phyloP scores from a whole-genome alignment of 1,139 yeast genomes.

The Geotrichum bryndzae region DNA sequence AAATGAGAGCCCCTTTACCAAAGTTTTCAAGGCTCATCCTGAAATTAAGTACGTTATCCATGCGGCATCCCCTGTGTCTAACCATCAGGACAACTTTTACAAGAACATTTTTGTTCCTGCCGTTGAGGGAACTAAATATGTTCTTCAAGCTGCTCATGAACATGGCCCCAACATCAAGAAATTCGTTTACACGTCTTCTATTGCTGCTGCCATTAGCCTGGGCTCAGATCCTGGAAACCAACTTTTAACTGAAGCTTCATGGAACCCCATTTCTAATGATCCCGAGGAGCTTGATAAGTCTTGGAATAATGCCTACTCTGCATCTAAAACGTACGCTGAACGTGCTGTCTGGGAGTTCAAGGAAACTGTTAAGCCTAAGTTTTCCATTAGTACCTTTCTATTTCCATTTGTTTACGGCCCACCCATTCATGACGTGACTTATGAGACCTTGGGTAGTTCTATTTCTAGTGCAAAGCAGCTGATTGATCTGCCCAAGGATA shows the following conservation, averaged over 20 bases:
- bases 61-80: too few relatives aligned
- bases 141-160: too few relatives aligned
- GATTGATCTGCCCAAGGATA: not conserved
- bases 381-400: conserved; percentile 38
- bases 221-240: conserved; percentile 17
- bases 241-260: not conserved
- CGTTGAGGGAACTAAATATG: too few relatives aligned
- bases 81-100: too few relatives aligned
- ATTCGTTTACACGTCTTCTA: too few relatives aligned
- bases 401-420: conserved; percentile 50
- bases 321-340: conserved; percentile 40
- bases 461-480: not conserved
- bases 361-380: conserved; percentile 34
- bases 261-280: not conserved
- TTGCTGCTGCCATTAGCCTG: conserved; percentile 36
- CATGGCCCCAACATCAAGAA: too few relatives aligned
- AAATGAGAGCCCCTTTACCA: too few relatives aligned
- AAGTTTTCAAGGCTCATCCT: too few relatives aligned
- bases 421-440: conserved; percentile 12
- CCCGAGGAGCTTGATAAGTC: conserved; percentile 15
- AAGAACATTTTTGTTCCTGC: too few relatives aligned
- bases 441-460: conserved; percentile 15
- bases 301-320: conserved; percentile 30
- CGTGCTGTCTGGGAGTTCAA: conserved; percentile 43
- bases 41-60: too few relatives aligned